Evolutionary conservation across 1,284 basidiomycete genomes (phyloP).

Genomic region (Pseudomicrostroma phylloplanum): DNA sequence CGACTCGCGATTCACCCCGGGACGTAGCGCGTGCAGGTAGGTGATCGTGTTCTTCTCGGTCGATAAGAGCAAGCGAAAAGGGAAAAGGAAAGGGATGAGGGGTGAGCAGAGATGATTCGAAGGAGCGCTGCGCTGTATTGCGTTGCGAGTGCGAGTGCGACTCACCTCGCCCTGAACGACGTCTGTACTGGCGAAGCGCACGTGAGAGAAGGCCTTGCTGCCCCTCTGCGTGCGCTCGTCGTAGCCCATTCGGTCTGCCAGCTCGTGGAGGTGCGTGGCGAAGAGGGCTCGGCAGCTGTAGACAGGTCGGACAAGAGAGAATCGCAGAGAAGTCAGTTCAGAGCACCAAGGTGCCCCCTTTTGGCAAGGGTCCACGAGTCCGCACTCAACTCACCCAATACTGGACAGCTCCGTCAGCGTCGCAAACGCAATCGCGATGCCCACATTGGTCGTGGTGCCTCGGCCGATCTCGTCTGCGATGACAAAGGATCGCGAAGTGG

Average conservation of each 20-base stretch:
- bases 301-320: no score
- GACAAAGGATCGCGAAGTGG: constrained; percentile 51
- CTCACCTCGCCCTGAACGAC: constrained; percentile 68
- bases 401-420: constrained; percentile 73
- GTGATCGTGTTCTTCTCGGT: constrained; percentile 56
- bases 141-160: constrained; percentile 14
- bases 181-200: constrained; percentile 83
- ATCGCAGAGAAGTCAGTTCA: no score
- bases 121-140: no score
- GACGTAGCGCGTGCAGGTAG: constrained; percentile 73
- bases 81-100: background rate
- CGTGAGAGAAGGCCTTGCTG: constrained; percentile 23
- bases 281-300: constrained; percentile 70
- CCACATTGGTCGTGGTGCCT: constrained; percentile 86
- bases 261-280: constrained; percentile 93
- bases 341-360: no score
- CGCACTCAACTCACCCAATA: constrained; percentile 55
- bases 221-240: constrained; percentile 12
- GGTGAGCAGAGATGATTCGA: no score
- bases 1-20: constrained; percentile 82
- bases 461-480: constrained; percentile 71
- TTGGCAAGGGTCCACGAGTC: no score
- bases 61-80: no score
- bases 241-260: constrained; percentile 64
- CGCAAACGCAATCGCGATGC: constrained; percentile 86